Evolutionary conservation across 768 basidiomycete genomes (phyloP).

Genomic region (Artomyces pyxidatus): DNA sequence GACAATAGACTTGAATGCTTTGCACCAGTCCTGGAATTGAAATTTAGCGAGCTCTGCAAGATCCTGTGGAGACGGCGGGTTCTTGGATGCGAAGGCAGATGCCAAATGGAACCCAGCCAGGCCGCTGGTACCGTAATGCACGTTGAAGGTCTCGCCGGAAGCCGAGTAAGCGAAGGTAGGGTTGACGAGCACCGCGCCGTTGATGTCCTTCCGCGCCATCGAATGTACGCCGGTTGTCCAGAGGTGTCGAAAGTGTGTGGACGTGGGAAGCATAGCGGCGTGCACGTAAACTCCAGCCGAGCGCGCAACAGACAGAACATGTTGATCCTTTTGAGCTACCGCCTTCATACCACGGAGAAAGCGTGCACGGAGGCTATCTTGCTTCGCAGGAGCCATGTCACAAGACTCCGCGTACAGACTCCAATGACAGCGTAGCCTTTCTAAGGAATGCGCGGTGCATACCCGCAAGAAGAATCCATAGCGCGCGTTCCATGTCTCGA

Average conservation of each 20-base stretch:
- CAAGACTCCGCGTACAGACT: slow-evolving; percentile 8
- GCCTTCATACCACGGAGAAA: neutral
- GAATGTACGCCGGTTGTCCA: slow-evolving; percentile 37
- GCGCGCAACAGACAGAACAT: slow-evolving; percentile 14
- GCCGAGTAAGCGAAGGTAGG: slow-evolving; percentile 39
- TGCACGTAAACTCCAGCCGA: slow-evolving; percentile 31
- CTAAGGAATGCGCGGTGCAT: slow-evolving; percentile 30
- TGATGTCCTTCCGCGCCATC: slow-evolving; percentile 9
- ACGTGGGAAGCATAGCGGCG: slow-evolving; percentile 10
- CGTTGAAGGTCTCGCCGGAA: slow-evolving; percentile 29
- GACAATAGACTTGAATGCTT: slow-evolving; percentile 17
- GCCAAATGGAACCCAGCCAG: slow-evolving; percentile 35
- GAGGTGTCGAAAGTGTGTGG: slow-evolving; percentile 24
- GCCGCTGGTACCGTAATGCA: slow-evolving; percentile 40
- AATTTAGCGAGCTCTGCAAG: slow-evolving; percentile 23
- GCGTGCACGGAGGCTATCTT: neutral
- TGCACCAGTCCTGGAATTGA: slow-evolving; percentile 32
- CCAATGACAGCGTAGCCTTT: slow-evolving; percentile 35
- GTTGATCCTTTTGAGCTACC: neutral
- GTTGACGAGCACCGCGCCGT: slow-evolving; percentile 28
- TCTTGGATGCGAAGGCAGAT: slow-evolving; percentile 18
- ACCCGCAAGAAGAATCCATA: slow-evolving; percentile 32
- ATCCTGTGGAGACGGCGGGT: slow-evolving; percentile 6
- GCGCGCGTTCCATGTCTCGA: slow-evolving; percentile 31
- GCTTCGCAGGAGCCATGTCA: neutral